phyloP scores from a whole-genome alignment of 2,329 filamentous ascomycete species.

The Botrytis elliptica region DNA sequence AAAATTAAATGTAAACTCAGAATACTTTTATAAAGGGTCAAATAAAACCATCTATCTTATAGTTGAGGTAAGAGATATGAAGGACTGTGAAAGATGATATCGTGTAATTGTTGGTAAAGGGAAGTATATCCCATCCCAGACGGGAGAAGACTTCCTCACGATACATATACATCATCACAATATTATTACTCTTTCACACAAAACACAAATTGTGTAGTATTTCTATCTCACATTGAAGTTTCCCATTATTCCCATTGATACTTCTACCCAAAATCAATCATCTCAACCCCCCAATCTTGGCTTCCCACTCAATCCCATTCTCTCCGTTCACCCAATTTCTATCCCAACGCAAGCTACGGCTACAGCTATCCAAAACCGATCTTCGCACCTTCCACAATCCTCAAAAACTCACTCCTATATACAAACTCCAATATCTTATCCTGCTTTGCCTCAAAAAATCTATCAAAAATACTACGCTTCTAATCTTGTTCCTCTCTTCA shows the following conservation, averaged over 20 bases:
- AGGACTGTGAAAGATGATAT: not conserved
- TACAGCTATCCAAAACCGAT: not conserved
- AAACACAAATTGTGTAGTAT: not conserved
- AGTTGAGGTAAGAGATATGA: not conserved
- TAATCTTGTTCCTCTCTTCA: not conserved
- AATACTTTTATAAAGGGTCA: fast-evolving
- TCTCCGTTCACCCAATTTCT: not conserved
- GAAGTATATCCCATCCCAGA: not conserved
- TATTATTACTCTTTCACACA: not conserved
- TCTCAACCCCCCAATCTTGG: not conserved
- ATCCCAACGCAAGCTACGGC: not conserved
- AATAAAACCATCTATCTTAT: not conserved
- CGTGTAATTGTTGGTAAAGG: fast-evolving
- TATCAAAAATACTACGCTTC: not conserved
- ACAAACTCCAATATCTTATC: not conserved
- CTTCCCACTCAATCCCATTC: not conserved
- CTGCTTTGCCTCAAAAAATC: not conserved
- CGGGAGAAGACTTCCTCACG: not conserved
- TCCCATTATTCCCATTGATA: fast-evolving
- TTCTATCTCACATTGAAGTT: not conserved
- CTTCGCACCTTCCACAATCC: not conserved
- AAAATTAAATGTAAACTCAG: not conserved
- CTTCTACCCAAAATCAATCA: not conserved
- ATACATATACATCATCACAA: not conserved
- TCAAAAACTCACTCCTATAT: not conserved